A percentile compares a stretch with the other conserved stretches of the same genome.
Conservation (phyloP, 2,329 filamentous ascomycete species). For the Aureobasidium musti region DNA sequence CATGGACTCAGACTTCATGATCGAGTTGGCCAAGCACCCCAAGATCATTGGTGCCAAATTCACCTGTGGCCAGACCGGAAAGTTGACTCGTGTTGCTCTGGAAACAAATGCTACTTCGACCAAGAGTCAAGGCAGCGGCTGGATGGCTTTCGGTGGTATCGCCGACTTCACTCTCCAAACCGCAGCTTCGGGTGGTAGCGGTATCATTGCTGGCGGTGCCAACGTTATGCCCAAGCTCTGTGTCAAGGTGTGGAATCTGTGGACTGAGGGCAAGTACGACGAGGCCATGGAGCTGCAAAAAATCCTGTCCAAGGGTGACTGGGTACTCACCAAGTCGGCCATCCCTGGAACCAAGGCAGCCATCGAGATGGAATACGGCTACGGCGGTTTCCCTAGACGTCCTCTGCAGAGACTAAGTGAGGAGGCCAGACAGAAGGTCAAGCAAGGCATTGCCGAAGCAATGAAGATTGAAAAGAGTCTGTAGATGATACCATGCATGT, state of each 20-base stretch:
- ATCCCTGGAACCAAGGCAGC: constrained; percentile 86
- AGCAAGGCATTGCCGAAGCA: constrained; percentile 38
- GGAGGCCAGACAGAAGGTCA: constrained; percentile 44
- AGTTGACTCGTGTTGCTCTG: constrained; percentile 77
- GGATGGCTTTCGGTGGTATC: constrained; percentile 86
- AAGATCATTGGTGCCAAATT: constrained; percentile 82
- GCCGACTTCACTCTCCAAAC: constrained; percentile 87
- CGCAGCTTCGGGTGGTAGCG: constrained; percentile 73
- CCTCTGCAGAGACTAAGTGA: constrained; percentile 68
- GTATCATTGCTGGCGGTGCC: constrained; percentile 82
- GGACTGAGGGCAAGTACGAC: constrained; percentile 68
- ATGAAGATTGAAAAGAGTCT: constrained; percentile 38
- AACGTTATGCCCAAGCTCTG: constrained; percentile 85
- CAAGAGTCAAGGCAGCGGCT: constrained; percentile 52
- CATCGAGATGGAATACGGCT: constrained; percentile 77
- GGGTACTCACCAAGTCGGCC: constrained; percentile 78
- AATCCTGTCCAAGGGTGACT: constrained; percentile 75
- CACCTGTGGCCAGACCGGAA: constrained; percentile 87
- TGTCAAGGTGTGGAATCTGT: constrained; percentile 76
- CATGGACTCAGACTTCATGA: constrained; percentile 84
- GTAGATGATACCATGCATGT: constrained; percentile 29
- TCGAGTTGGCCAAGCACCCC: constrained; percentile 74
- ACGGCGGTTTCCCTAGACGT: constrained; percentile 73
- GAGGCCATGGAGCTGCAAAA: constrained; percentile 77
- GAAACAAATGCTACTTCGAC: constrained; percentile 72